phyloP scores from a whole-genome alignment of 176 grass and related monocot species.

The Ensete ventricosum region DNA sequence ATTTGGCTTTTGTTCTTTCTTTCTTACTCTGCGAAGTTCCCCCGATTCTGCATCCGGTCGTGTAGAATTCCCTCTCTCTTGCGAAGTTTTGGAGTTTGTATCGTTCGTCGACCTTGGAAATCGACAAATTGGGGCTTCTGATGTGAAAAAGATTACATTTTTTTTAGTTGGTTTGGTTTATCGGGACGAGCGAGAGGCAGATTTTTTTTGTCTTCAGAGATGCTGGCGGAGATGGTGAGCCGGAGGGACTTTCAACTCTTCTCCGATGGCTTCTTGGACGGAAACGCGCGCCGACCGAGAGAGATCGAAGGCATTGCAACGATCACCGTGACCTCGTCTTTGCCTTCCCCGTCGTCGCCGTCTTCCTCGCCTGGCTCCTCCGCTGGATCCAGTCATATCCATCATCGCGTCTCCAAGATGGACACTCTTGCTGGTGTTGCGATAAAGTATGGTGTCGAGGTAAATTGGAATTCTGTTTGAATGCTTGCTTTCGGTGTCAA shows the following conservation, averaged over 20 bases:
- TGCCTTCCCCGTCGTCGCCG: conserved; percentile 36
- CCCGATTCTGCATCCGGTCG: too few relatives aligned
- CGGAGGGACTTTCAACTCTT: background rate
- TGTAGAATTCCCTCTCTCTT: background rate
- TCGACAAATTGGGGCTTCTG: background rate
- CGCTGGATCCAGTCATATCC: conserved; percentile 17
- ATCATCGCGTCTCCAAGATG: conserved; percentile 62
- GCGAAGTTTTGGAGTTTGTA: background rate
- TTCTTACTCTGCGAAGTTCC: too few relatives aligned
- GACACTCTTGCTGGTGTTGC: conserved; percentile 85
- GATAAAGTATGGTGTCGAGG: conserved; percentile 91
- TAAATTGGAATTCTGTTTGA: conserved; percentile 18
- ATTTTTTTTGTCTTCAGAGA: background rate
- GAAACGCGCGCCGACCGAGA: too few relatives aligned
- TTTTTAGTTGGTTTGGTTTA: background rate
- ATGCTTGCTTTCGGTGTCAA: too few relatives aligned
- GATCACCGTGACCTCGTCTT: conserved; percentile 20
- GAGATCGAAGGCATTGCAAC: background rate
- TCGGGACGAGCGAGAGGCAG: background rate
- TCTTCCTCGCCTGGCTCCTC: conserved; percentile 18
- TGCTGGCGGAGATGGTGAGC: background rate
- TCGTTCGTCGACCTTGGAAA: background rate
- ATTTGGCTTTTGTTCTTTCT: background rate
- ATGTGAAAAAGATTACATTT: background rate
- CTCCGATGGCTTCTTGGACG: background rate